These are phyloP conservation scores for Trichoderma guizhouense DNA, from an alignment of 2,329 filamentous ascomycete genomes.

Conservation along the genomic window DNA sequence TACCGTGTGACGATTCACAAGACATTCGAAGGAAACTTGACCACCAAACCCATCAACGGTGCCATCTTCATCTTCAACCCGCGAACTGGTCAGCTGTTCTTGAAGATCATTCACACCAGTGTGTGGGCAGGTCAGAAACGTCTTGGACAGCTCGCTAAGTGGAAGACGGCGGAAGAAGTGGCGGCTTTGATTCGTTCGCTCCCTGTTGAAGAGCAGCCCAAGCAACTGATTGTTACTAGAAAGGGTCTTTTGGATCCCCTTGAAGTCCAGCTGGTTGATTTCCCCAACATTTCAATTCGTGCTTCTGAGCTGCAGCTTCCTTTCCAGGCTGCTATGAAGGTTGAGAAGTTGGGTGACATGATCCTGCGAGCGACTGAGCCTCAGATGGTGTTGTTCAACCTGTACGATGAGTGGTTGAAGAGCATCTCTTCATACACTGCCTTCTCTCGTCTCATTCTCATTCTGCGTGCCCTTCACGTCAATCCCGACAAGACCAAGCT, in stretches of 20 bases:
- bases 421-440: slow-evolving; percentile 97
- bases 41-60: slow-evolving; percentile 98
- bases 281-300: slow-evolving; percentile 98
- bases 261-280: slow-evolving; percentile 94
- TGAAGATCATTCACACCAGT: slow-evolving; percentile 99
- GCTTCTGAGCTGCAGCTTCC: slow-evolving; percentile 95
- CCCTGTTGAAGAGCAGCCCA: slow-evolving; percentile 96
- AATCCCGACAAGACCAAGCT: slow-evolving; percentile 99
- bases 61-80: slow-evolving; percentile 99
- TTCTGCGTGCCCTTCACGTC: slow-evolving; percentile 90
- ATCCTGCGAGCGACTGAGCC: slow-evolving; percentile 95
- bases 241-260: slow-evolving; percentile 96
- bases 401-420: slow-evolving; percentile 99
- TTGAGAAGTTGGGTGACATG: slow-evolving; percentile 99
- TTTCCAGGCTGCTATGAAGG: slow-evolving; percentile 99
- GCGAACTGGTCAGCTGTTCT: slow-evolving; percentile 92
- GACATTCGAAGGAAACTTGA: slow-evolving; percentile 98
- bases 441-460: slow-evolving; percentile 91
- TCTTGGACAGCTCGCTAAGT: slow-evolving; percentile 96
- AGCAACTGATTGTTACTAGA: slow-evolving; percentile 95
- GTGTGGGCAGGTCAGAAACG: slow-evolving; percentile 99
- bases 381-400: slow-evolving; percentile 99
- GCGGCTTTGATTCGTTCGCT: slow-evolving; percentile 92
- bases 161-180: slow-evolving; percentile 99
- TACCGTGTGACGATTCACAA: slow-evolving; percentile 99